These are phyloP conservation scores for Diutina scorzettiae DNA, from an alignment of 1,139 yeast species.

Conservation along the genomic window DNA sequence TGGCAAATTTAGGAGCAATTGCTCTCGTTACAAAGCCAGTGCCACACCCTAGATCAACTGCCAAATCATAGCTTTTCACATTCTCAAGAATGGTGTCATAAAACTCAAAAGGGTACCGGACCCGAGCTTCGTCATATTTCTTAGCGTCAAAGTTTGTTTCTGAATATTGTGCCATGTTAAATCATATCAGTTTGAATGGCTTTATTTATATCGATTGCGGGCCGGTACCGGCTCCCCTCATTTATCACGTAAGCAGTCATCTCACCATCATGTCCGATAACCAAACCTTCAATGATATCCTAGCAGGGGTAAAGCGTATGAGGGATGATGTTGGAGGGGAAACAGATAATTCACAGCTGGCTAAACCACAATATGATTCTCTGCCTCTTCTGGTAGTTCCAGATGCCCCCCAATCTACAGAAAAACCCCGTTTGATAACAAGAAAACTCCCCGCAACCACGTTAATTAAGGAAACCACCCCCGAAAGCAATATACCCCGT, in stretches of 20 bases:
- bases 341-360: not conserved
- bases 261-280: not conserved
- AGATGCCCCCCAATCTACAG: not conserved
- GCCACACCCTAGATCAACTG: conserved; percentile 74
- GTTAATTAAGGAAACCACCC: too few relatives aligned
- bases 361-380: not conserved
- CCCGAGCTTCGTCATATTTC: conserved; percentile 28
- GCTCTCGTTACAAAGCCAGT: conserved; percentile 69
- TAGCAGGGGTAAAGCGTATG: conserved; percentile 49
- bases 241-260: not conserved
- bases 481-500: too few relatives aligned
- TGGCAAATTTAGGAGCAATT: conserved; percentile 29
- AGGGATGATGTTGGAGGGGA: conserved; percentile 14
- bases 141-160: conserved; percentile 21
- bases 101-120: conserved; percentile 23
- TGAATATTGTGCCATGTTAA: conserved; percentile 15
- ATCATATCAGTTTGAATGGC: not conserved
- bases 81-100: conserved; percentile 20
- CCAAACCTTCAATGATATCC: conserved; percentile 45
- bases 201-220: not conserved
- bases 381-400: not conserved
- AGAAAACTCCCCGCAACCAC: not conserved
- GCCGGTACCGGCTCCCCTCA: too few relatives aligned
- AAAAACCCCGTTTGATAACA: not conserved
- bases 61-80: conserved; percentile 18